Conservation (phyloP, 2,329 filamentous ascomycete genomes). For the Chrysosporium queenslandicum region DNA sequence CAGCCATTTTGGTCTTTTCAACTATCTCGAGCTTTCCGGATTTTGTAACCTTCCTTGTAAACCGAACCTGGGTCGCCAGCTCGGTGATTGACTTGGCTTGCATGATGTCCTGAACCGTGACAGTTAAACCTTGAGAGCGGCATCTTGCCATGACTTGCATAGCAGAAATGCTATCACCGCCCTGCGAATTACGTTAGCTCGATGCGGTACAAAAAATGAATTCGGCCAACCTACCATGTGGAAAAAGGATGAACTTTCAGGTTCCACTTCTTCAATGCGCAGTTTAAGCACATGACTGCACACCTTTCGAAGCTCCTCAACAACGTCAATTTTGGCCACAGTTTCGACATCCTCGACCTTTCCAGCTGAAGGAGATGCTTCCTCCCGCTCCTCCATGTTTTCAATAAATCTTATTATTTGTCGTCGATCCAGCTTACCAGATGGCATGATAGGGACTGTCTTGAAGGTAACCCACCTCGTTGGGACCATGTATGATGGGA, state of each 20-base stretch:
- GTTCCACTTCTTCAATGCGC: slow-evolving; percentile 16
- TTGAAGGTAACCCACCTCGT: slow-evolving; percentile 19
- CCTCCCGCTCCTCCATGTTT: slow-evolving; percentile 2
- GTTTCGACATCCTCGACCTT: background rate
- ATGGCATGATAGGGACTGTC: slow-evolving; percentile 19
- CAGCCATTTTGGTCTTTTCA: background rate
- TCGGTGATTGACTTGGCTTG: slow-evolving; percentile 15
- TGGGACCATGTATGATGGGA: slow-evolving; percentile 24
- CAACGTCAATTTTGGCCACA: slow-evolving; percentile 6
- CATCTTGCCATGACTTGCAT: slow-evolving; percentile 21
- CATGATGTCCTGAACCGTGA: slow-evolving; percentile 19
- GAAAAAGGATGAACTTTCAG: slow-evolving; percentile 25
- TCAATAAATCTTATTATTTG: slow-evolving; percentile 17
- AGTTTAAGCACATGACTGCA: slow-evolving; percentile 22
- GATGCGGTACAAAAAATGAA: slow-evolving; percentile 7
- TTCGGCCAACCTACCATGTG: slow-evolving; percentile 15
- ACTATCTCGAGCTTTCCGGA: background rate
- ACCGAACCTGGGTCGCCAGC: slow-evolving; percentile 7
- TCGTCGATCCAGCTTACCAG: slow-evolving; percentile 22
- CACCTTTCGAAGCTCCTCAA: slow-evolving; percentile 14
- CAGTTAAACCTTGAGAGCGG: slow-evolving; percentile 15
- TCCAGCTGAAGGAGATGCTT: background rate
- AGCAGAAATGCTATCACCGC: slow-evolving; percentile 25
- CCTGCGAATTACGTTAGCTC: slow-evolving; percentile 13
- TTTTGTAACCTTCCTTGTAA: background rate